Base-by-base conservation (phyloP, 2,329 filamentous ascomycete genomes). In the Didymella glomerata region DNA sequence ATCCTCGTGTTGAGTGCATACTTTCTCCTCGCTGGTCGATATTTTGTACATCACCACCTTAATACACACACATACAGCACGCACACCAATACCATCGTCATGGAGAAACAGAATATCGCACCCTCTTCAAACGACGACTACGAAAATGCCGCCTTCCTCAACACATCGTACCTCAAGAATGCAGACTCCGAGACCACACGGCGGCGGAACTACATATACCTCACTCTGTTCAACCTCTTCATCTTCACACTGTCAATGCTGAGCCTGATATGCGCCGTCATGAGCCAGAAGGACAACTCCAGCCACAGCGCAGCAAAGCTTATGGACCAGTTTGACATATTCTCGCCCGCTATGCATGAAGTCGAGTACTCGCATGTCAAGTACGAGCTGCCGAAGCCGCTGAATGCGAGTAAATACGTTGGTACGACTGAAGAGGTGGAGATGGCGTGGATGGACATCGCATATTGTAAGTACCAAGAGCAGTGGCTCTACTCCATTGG, bases 341-440 rank as follows among this genome's bases (percentile, higher is more conserved):
- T 67, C 61, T 76, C 73, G 5, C 73, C 72, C 10, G 68, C 71
- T 6, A 71, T 69, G 61, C 64, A 75, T 48, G 51, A 72, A 18
- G 68, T 74, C 9, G 68, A 70, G 40, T 75, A 76, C 54, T 53
- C 62, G 4, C 55, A 64, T 22, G 57, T 61, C 7, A 68, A 71
- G n/a, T 76, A 75, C 57, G 50, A 64, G n/a, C 46, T 75, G 7
- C 56, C 71, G 2, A 67, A 63, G 18, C 71, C 72, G 5, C 54
- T 75, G 40, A 75, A 74, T 53, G 57, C 66, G 1, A 75, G 72
- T 22, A 73, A 72, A 52, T 88, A 83, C 65, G 81, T 87, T 38
- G 86, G 86, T 9, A 83, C 79, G 38, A 84, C 85, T 0, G 79
- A 81, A 2, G 81, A 84, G 13, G 85, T 87, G 2, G 86, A 88